Conservation (phyloP, 164 flowering plant species). For the Brasenia schreberi region DNA sequence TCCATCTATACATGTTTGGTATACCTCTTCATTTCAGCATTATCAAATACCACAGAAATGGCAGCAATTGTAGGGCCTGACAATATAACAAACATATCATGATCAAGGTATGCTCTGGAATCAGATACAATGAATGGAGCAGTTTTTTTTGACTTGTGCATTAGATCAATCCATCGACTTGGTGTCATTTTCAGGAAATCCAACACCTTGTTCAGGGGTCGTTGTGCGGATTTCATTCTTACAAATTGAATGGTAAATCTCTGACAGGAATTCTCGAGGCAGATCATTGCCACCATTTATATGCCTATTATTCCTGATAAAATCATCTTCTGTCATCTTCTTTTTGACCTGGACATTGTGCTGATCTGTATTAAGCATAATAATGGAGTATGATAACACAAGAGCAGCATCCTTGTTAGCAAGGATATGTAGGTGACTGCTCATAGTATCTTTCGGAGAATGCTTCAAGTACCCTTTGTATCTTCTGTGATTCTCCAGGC, state of each 20-base stretch:
- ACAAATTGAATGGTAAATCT: constrained; percentile 27
- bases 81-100: constrained; percentile 30
- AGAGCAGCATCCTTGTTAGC: constrained; percentile 36
- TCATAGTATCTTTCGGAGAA: constrained; percentile 38
- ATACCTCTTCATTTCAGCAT: constrained; percentile 26
- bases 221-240: constrained; percentile 28
- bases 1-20: constrained; percentile 27
- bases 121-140: constrained; percentile 25
- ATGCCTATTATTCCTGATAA: constrained; percentile 28
- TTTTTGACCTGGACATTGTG: constrained; percentile 38
- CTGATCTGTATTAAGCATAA: constrained; percentile 36
- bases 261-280: constrained; percentile 28
- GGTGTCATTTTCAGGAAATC: constrained; percentile 27
- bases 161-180: constrained; percentile 26
- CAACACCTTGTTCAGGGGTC: constrained; percentile 21
- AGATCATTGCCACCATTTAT: constrained; percentile 33
- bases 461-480: constrained; percentile 33
- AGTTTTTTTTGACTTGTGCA: constrained; percentile 23
- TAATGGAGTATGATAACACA: constrained; percentile 27
- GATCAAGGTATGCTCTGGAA: constrained; percentile 22
- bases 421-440: constrained; percentile 27
- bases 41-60: constrained; percentile 30
- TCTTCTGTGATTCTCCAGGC: constrained; percentile 39
- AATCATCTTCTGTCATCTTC: constrained; percentile 43
- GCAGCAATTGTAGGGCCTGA: constrained; percentile 40